These are phyloP conservation scores for Drosera spatulata DNA, from an alignment of 179 eudicot genomes.

Conservation along the genomic window DNA sequence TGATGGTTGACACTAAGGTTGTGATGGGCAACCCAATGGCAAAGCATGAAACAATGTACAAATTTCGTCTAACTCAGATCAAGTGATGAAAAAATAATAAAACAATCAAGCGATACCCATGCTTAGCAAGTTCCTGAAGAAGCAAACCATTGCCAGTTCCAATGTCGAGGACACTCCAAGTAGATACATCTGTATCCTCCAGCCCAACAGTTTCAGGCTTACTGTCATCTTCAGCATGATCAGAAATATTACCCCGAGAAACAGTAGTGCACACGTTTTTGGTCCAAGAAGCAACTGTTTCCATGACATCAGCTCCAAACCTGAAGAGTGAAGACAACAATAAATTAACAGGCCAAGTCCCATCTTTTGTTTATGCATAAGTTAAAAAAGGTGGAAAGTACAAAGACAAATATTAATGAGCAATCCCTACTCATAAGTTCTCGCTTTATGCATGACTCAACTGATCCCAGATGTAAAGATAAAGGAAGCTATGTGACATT, in stretches of 20 bases:
- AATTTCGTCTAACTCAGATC: neutral
- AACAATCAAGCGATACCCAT: conserved; percentile 39
- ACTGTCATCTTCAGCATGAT: conserved; percentile 28
- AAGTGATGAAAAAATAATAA: neutral
- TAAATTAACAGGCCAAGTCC: neutral
- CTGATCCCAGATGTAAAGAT: too few species aligned
- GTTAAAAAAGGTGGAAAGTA: neutral
- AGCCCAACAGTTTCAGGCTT: conserved; percentile 30
- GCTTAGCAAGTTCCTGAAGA: conserved; percentile 93
- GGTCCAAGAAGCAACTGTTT: conserved; percentile 87
- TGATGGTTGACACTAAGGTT: too few species aligned
- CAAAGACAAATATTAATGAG: too few species aligned
- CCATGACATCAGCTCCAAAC: conserved; percentile 99
- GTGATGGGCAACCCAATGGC: too few species aligned
- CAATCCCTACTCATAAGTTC: too few species aligned
- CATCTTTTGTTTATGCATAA: neutral
- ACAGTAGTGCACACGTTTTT: conserved; percentile 59
- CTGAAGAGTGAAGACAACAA: conserved; percentile 16
- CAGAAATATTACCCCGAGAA: conserved; percentile 40
- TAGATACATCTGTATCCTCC: conserved; percentile 37
- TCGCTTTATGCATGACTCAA: too few species aligned
- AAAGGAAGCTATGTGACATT: too few species aligned
- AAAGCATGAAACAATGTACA: too few species aligned
- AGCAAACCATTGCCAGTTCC: conserved; percentile 99
- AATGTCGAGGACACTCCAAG: conserved; percentile 90